Base-by-base conservation (phyloP, 1,284 basidiomycete genomes). In the Xerocomus minutiporus region DNA sequence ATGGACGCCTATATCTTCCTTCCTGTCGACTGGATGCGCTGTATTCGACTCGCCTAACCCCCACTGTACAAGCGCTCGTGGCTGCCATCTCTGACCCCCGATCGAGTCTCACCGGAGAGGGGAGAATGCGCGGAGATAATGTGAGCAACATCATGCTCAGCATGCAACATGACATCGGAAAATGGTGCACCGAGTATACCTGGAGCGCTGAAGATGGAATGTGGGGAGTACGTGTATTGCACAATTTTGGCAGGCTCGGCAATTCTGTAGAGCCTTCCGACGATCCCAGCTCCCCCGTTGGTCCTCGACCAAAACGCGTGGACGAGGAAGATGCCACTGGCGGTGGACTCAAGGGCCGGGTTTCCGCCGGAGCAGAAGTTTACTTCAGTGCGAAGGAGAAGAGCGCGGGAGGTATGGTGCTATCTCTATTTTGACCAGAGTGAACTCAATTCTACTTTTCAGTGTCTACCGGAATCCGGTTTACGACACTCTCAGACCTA, bases 151-250 rank as follows among this genome's bases (percentile, higher is more conserved):
- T 97, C 57, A 86, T 97, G 78, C 68, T 98, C 55, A 91, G 83
- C 55, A 70, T 98, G 28, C 93, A 97, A 69, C 91, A 96, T 62
- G 93, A 97, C 65, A 84, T 91, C 1, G 95, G 95, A 1, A 82
- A 88, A 58, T 96, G 91, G 84, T 93, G 91, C 57, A 88, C 90
- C 3, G 96, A 98, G 70, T 98, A 97, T 65, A 91, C 88, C 12
- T 98, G 91, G 77, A 95, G 92, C 57, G 89, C 92, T 0, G 91
- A 95, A 61, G 95, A 98, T 65, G 87, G 80, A 11, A 93, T 99
- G 86, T 90, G 88, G 78, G 96, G 96, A 8, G 70, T 93, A 20
- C 81, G 91, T 8, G 81, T 93, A n/a, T 76, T 98, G 54, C 93
- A 95, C 67, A 97, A 98, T 68, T 97, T 98, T 73, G 93, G 91